Base-by-base conservation (phyloP, 352 stramenopile genomes). In the Phytophthora hybrid region DNA sequence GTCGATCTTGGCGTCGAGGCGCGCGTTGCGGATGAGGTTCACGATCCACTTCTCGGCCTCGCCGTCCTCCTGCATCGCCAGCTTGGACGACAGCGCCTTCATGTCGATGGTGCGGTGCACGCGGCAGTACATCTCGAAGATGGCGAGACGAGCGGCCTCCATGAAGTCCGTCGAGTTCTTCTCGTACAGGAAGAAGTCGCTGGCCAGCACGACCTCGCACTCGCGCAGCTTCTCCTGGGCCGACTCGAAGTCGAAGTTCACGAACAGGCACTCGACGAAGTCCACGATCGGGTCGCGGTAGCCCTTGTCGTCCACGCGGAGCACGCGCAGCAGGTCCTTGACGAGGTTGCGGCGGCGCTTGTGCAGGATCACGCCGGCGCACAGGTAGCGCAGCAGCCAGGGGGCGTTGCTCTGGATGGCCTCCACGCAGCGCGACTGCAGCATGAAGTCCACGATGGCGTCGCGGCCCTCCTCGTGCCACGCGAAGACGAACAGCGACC, bases 71-170 rank as follows among this genome's bases (percentile, higher is more conserved):
- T 93, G 84, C 94, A 99, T 99, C 41, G 93, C 96, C 65, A 99
- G 87, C 87, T 99, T 98, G 31, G 96, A 92, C 51, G 97, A 98
- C 69, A 99, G 87, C 73, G 96, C 97, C 66, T 93, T 92, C 76
- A 99, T 98, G 88, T 99, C 97, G 81, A 99, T 99, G 82, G 98
- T 99, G 78, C 98, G 91, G 89, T 99, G 98, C 75, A 99, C 99
- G 60, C 97, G 91, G 84, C 97, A 99, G 86, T 99, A 99, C 73
- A 99, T 99, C 83, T 99, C 98, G 79, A 99, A 99, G 66, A 99
- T 98, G 83, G 99, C 98, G 16, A 99, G 89, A 23, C 98, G 88
- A 16, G 97, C 97, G 41, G 98, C 92, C 80, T 99, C 97, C 97
- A 99, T 99, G 69, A 99, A 99, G 70, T 98, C 94, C n/a, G 87